phyloP scores from a whole-genome alignment of 768 basidiomycete species.

The Coprinellus aureogranulatus region DNA sequence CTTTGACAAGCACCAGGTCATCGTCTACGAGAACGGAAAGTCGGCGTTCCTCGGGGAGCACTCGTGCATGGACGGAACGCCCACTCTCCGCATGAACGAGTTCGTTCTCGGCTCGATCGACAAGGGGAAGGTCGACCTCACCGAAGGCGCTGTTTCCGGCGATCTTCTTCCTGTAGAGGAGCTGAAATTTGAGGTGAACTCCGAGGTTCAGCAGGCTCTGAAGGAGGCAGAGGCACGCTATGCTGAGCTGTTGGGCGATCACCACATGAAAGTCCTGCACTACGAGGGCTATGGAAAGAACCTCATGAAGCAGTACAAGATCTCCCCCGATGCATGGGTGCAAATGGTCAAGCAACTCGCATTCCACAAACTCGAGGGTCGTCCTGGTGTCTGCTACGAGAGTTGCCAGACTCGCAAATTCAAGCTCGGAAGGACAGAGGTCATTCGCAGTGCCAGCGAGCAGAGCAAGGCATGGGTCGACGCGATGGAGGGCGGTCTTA shows the following conservation, averaged over 20 bases:
- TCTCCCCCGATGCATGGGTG: slow-evolving; percentile 91
- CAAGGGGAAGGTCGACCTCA: slow-evolving; percentile 72
- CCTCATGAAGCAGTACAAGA: slow-evolving; percentile 75
- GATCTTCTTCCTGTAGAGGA: slow-evolving; percentile 60
- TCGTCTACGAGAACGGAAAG: slow-evolving; percentile 93
- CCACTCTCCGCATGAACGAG: slow-evolving; percentile 93
- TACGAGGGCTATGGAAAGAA: slow-evolving; percentile 89
- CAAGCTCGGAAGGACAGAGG: slow-evolving; percentile 89
- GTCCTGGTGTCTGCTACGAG: slow-evolving; percentile 87
- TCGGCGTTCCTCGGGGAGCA: slow-evolving; percentile 91
- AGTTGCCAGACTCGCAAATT: slow-evolving; percentile 92
- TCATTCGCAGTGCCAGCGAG: slow-evolving; percentile 80
- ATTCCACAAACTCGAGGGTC: slow-evolving; percentile 78
- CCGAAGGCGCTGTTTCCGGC: slow-evolving; percentile 38
- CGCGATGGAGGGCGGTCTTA: slow-evolving; percentile 71
- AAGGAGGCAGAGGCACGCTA: slow-evolving; percentile 62
- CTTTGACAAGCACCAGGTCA: slow-evolving; percentile 95
- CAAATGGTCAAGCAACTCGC: slow-evolving; percentile 97
- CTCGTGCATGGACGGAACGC: slow-evolving; percentile 91
- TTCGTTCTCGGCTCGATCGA: slow-evolving; percentile 80
- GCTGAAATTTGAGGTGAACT: slow-evolving; percentile 68
- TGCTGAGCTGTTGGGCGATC: slow-evolving; percentile 69
- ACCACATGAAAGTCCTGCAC: slow-evolving; percentile 82
- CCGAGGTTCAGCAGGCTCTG: slow-evolving; percentile 50
- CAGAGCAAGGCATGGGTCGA: slow-evolving; percentile 86